Base-by-base conservation (phyloP, 2,329 filamentous ascomycete species). In the Aspergillus sp. region DNA sequence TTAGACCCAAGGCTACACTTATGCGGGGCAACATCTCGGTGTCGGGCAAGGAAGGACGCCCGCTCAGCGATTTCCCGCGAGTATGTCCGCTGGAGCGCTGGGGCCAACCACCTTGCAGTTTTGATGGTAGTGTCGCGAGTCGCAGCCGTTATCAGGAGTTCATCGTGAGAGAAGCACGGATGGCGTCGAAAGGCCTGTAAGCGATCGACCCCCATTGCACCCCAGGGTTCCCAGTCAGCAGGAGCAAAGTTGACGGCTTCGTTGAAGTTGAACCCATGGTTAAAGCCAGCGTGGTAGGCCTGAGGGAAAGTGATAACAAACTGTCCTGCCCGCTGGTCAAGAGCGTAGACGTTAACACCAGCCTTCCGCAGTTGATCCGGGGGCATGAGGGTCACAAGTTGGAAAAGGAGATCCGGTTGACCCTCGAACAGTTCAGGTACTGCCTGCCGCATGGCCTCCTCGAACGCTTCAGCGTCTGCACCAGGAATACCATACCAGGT, bases 401-500 rank as follows among this genome's bases (percentile, higher is more conserved):
- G 94, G 73, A 97, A 99, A 3, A 99, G 79, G 7, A 99, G 81
- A 73, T 99, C 94, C 0, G 94, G 94, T 62, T 99, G 94, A 0
- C 91, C 95, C 73, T 97, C 94, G 62, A 99, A 99, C 0, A 99
- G 78, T 66, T 99, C 94, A 0, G 94, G 94, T 0, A 99, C 92
- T 1, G 94, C 92, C 65, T 95, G 89, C 43, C 85, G 85, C 93
- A 99, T 97, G 0, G 94, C 94, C 50, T 87, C 82, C 73, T 99
- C 94, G 53, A 99, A 99, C 61, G 94, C 95, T 64, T 94, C 88
- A 0, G 92, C 90, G 68, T 97, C 94, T 41, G 90, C 89, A 13
- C 89, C 93, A 0, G 94, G 94, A 60, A 99, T 96, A 3, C 94
- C 94, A 64, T 99, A 99, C 94, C 94, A 99, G 0, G 94, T 99